A percentile compares a stretch with the other conserved stretches of the same genome.
Conservation (phyloP, 2,329 filamentous ascomycete species). For the Arthrobotrys entomopaga region DNA sequence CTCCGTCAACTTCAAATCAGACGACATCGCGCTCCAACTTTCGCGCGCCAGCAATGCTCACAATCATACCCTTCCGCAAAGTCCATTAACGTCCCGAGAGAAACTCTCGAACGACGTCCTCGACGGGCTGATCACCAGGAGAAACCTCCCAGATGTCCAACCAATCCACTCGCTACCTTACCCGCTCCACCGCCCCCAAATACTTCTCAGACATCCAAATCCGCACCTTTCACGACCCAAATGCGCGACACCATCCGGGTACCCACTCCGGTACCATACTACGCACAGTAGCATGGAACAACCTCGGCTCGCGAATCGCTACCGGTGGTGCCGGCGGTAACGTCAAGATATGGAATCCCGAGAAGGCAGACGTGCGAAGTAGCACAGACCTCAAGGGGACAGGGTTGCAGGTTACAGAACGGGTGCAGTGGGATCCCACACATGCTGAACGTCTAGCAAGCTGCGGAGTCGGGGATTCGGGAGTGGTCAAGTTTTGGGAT, state of each 20-base stretch:
- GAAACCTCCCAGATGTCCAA: conserved; percentile 39
- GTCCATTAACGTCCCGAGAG: background rate
- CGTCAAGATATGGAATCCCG: conserved; percentile 68
- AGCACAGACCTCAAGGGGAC: conserved; percentile 66
- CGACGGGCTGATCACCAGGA: background rate
- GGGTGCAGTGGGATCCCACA: conserved; percentile 66
- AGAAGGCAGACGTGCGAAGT: conserved; percentile 66
- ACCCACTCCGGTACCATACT: conserved; percentile 57
- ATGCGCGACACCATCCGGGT: conserved; percentile 52
- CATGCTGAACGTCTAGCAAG: conserved; percentile 67
- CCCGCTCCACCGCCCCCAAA: conserved; percentile 43
- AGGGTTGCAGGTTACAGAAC: conserved; percentile 63
- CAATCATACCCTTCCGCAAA: background rate
- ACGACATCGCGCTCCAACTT: conserved; percentile 5
- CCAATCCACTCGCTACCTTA: conserved; percentile 50
- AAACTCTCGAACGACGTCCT: background rate
- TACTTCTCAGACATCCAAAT: conserved; percentile 54
- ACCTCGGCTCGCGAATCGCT: conserved; percentile 66
- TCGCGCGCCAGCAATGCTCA: conserved; percentile 2
- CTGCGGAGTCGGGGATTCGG: conserved; percentile 60
- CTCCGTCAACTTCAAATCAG: background rate
- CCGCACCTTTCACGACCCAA: conserved; percentile 53
- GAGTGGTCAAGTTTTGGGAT: conserved; percentile 68
- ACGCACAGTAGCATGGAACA: conserved; percentile 66
- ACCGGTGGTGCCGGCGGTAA: conserved; percentile 65